A percentile compares a stretch with the other conserved stretches of the same genome.
phyloP scores from a whole-genome alignment of 1,284 basidiomycete genomes.

The Cystobasidium sp. region DNA sequence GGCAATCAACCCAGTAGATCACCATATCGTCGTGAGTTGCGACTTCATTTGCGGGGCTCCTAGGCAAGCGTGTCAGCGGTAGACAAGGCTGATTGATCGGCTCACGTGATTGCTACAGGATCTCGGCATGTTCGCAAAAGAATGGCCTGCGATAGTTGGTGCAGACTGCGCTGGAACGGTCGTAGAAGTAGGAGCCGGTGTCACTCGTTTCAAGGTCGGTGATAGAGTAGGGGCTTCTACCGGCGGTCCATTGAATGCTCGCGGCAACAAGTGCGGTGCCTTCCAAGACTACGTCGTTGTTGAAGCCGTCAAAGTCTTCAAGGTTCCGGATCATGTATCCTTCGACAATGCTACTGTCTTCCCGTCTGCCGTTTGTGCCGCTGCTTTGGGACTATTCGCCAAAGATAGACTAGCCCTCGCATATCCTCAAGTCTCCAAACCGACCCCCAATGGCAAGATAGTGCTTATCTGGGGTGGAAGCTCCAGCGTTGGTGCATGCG shows the following conservation, averaged over 20 bases:
- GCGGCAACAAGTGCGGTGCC: constrained; percentile 22
- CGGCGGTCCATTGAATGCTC: not conserved
- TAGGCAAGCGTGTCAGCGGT: no score
- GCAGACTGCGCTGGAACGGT: constrained; percentile 58
- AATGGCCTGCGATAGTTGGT: constrained; percentile 60
- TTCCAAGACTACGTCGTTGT: constrained; percentile 45
- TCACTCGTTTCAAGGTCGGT: not conserved
- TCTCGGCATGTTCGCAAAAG: not conserved
- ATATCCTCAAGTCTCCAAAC: constrained; percentile 11
- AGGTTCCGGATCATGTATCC: constrained; percentile 21
- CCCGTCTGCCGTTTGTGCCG: constrained; percentile 52
- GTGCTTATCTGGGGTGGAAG: constrained; percentile 55
- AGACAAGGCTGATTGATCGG: no score
- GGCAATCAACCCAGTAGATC: constrained; percentile 47
- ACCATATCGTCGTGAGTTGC: not conserved
- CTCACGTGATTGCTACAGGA: not conserved
- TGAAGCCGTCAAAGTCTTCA: not conserved
- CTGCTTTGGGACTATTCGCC: constrained; percentile 53
- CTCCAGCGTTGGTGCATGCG: constrained; percentile 54
- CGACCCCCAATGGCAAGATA: constrained; percentile 42
- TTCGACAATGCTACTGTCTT: constrained; percentile 53
- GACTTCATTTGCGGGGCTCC: no score
- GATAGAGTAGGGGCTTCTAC: not conserved
- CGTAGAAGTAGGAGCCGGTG: not conserved
- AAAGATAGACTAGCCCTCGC: constrained; percentile 47